phyloP scores from a whole-genome alignment of 495 filamentous ascomycete genomes.

The Acidiella bohemica region DNA sequence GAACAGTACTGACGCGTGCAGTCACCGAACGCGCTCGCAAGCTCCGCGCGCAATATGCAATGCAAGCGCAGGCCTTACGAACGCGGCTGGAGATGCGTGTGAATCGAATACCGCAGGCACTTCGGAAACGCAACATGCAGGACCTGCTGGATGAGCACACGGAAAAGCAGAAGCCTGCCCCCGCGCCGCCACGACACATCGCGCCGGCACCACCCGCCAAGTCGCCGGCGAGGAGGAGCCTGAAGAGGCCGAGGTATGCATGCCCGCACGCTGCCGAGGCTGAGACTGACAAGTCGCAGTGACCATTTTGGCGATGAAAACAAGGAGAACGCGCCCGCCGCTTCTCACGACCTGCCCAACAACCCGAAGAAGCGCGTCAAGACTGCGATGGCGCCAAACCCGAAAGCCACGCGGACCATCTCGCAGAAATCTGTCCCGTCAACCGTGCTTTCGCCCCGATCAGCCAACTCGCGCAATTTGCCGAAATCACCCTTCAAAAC shows the following conservation, averaged over 20 bases:
- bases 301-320: constrained; percentile 67
- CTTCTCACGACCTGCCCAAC: constrained; percentile 31
- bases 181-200: constrained; percentile 4
- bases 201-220: too few relatives aligned
- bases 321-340: constrained; percentile 36
- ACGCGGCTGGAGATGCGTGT: constrained; percentile 87
- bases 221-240: too few relatives aligned
- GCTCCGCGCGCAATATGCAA: constrained; percentile 75
- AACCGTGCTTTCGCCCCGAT: constrained; percentile 64
- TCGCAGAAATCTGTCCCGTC: constrained; percentile 39
- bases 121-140: constrained; percentile 72
- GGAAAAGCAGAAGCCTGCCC: constrained; percentile 23
- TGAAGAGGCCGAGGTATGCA: constrained; percentile 55
- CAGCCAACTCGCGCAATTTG: constrained; percentile 59
- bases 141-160: constrained; percentile 54
- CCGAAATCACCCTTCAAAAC: constrained; percentile 44
- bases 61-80: constrained; percentile 71
- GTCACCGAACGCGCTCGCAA: constrained; percentile 87
- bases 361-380: constrained; percentile 46
- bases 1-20: too few relatives aligned
- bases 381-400: constrained; percentile 20
- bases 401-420: constrained; percentile 34
- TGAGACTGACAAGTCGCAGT: constrained; percentile 37
- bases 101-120: constrained; percentile 72
- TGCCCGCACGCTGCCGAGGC: too few relatives aligned